Conservation (phyloP, 2,329 filamentous ascomycete genomes). For the Cadophora sp. region DNA sequence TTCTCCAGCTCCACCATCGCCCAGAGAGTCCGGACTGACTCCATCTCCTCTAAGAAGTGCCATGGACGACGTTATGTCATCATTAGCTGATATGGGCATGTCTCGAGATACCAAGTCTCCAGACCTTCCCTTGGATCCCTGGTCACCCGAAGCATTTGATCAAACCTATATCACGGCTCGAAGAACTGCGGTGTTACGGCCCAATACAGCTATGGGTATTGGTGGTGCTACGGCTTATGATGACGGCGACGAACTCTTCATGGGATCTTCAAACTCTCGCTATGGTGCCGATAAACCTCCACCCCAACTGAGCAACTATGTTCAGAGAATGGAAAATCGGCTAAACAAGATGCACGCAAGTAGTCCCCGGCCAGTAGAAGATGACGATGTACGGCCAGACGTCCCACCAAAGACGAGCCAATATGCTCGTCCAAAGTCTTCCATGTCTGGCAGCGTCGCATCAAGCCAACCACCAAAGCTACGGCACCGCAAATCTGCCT, state of each 20-base stretch:
- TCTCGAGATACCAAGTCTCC: constrained; percentile 62
- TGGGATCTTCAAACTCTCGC: constrained; percentile 35
- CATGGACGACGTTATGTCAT: constrained; percentile 98
- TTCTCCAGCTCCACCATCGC: constrained; percentile 73
- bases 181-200: constrained; percentile 52
- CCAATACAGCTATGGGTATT: constrained; percentile 79
- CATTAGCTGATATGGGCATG: constrained; percentile 83
- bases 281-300: constrained; percentile 60
- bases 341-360: constrained; percentile 51
- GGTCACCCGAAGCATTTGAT: constrained; percentile 90
- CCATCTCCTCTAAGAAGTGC: constrained; percentile 92
- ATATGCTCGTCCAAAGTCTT: constrained; percentile 64
- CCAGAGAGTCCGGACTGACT: constrained; percentile 72
- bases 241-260: constrained; percentile 55
- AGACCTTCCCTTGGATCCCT: constrained; percentile 70
- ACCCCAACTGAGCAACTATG: constrained; percentile 83
- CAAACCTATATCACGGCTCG: constrained; percentile 43
- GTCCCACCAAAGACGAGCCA: constrained; percentile 56
- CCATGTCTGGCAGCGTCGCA: constrained; percentile 53
- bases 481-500: constrained; percentile 74
- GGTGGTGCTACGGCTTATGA: constrained; percentile 59
- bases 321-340: constrained; percentile 88
- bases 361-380: constrained; percentile 29
- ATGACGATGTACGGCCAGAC: constrained; percentile 35
- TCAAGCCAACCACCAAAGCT: constrained; percentile 52